Evolutionary conservation across 352 stramenopile genomes (phyloP).

Genomic region (Thraustotheca clavata): DNA sequence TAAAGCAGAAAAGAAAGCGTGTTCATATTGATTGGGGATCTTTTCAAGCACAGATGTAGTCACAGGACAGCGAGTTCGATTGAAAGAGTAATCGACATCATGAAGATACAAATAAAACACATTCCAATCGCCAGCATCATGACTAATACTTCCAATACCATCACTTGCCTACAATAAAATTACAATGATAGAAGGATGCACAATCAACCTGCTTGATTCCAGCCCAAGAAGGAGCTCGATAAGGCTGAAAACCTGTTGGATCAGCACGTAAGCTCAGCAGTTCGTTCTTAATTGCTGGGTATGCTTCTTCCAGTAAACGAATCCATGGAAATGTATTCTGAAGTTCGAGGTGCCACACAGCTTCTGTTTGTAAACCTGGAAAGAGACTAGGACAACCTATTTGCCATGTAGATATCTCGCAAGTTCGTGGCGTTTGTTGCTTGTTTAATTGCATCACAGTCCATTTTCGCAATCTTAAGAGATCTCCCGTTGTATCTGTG

Average conservation of each 20-base stretch:
- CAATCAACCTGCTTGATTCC: conserved; percentile 37
- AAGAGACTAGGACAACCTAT: conserved; percentile 55
- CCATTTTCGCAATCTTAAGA: conserved; percentile 48
- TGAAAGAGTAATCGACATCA: conserved; percentile 71
- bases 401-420: conserved; percentile 53
- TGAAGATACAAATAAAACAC: conserved; percentile 85
- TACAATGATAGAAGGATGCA: neutral
- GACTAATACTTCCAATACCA: conserved; percentile 58
- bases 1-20: conserved; percentile 84
- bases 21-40: conserved; percentile 57
- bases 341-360: conserved; percentile 39
- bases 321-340: conserved; percentile 35
- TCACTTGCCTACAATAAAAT: conserved; percentile 38
- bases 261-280: conserved; percentile 39
- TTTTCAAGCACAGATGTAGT: conserved; percentile 51
- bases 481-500: conserved; percentile 25
- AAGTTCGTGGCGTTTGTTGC: conserved; percentile 22
- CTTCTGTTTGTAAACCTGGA: conserved; percentile 31
- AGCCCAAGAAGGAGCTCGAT: conserved; percentile 62
- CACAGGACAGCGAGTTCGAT: conserved; percentile 53
- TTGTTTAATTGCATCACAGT: conserved; percentile 60
- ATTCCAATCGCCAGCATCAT: conserved; percentile 81
- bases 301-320: conserved; percentile 37
- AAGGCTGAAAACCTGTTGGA: conserved; percentile 55
- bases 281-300: conserved; percentile 47